phyloP scores from a whole-genome alignment of 495 filamentous ascomycete species.

The Podospora pseudopauciseta region DNA sequence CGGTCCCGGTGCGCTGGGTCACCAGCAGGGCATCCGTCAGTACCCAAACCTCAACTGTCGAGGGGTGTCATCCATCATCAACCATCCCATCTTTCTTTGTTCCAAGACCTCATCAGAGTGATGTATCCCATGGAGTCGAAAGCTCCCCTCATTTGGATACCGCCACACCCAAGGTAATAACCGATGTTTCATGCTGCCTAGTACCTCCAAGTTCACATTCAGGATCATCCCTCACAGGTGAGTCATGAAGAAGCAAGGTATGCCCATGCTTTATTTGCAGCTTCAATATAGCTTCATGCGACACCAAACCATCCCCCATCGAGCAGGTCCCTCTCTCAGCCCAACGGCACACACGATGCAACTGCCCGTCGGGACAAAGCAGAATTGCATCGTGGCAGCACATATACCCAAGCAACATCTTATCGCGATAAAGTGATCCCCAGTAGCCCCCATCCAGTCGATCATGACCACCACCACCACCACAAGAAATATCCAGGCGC shows the following conservation, averaged over 20 bases:
- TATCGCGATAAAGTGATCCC: background rate
- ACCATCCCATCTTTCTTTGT: background rate
- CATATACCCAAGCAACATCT: background rate
- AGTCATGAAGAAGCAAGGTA: background rate
- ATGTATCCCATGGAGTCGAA: too few relatives aligned
- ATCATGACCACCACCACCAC: too few relatives aligned
- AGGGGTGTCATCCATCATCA: background rate
- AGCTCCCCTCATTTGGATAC: background rate
- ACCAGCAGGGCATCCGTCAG: background rate
- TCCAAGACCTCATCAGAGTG: background rate
- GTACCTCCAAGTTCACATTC: background rate
- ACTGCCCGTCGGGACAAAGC: background rate
- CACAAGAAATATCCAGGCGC: background rate
- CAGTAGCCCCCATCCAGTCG: background rate
- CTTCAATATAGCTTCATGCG: background rate
- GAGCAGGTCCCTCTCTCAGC: background rate
- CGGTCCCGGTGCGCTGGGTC: background rate
- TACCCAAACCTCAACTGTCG: background rate
- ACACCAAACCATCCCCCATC: background rate
- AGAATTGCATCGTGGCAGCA: background rate
- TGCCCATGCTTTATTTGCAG: background rate
- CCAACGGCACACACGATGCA: background rate
- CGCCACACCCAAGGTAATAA: background rate
- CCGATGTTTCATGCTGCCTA: background rate
- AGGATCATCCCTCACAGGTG: background rate